A percentile compares a stretch with the other conserved stretches of the same genome.
Conservation (phyloP, 331 rosid species). For the Phaseolus coccineus region DNA sequence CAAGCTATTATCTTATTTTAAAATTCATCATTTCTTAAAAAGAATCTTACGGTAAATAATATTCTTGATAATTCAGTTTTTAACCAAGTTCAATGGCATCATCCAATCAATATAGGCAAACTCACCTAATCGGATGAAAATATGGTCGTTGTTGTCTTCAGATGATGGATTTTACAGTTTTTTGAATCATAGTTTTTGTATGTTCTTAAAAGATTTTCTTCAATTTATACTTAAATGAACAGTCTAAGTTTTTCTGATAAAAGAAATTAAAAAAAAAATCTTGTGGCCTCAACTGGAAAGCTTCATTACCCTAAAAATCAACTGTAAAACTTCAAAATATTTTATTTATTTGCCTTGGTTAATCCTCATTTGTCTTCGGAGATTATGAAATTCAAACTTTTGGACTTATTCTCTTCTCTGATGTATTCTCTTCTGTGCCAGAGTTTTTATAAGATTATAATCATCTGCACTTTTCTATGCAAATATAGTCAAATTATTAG, state of each 20-base stretch:
- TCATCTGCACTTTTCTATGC: neutral
- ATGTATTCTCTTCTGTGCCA: neutral
- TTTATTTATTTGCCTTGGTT: slow-evolving; percentile 5
- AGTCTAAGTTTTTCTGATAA: neutral
- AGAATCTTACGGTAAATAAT: neutral
- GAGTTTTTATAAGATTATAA: slow-evolving; percentile 13
- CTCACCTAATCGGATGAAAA: neutral
- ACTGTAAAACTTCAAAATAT: slow-evolving; percentile 14
- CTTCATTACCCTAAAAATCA: slow-evolving; percentile 22
- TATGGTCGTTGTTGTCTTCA: neutral
- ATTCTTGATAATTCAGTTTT: neutral
- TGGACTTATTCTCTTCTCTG: slow-evolving; percentile 15
- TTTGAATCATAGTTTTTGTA: neutral
- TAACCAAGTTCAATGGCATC: neutral
- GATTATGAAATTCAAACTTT: neutral
- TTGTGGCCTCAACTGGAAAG: neutral
- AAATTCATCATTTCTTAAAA: neutral
- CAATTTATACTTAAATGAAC: neutral
- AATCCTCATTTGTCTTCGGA: neutral
- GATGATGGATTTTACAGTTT: neutral
- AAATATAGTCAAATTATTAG: slow-evolving; percentile 1
- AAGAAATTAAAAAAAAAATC: neutral
- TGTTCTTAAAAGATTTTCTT: neutral
- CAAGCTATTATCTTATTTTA: neutral
- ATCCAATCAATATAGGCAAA: neutral